Conservation (phyloP, 2,329 filamentous ascomycete genomes). For the Dryadomyces quercivorus region DNA sequence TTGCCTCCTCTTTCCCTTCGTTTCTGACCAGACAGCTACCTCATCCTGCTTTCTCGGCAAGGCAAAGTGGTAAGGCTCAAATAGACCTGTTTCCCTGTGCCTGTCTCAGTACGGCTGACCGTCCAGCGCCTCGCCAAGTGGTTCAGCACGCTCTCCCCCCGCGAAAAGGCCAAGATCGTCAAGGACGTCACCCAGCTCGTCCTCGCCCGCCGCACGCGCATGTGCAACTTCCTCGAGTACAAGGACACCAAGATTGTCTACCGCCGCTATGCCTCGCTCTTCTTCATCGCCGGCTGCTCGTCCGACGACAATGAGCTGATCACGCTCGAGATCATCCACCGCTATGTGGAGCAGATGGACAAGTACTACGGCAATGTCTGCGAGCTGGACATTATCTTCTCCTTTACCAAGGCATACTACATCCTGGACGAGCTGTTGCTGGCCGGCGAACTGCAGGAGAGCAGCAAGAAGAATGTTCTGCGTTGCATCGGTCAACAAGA, state of each 20-base stretch:
- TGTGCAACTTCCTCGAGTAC: conserved; percentile 99
- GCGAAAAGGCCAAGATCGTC: conserved; percentile 99
- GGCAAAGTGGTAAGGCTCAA: conserved; percentile 90
- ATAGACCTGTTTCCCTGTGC: too few relatives aligned
- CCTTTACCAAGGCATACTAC: conserved; percentile 99
- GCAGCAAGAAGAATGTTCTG: conserved; percentile 97
- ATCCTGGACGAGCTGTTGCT: conserved; percentile 93
- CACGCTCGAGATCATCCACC: conserved; percentile 95
- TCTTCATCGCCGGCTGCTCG: conserved; percentile 96
- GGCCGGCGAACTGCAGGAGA: conserved; percentile 95
- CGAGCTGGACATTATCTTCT: conserved; percentile 99
- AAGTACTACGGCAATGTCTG: conserved; percentile 99
- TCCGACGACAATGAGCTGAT: conserved; percentile 98
- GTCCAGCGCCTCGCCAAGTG: conserved; percentile 93
- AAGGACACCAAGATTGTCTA: conserved; percentile 99
- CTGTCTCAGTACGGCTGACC: too few relatives aligned
- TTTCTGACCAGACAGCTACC: conserved; percentile 53
- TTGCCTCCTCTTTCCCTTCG: too few relatives aligned
- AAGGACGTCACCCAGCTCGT: conserved; percentile 98
- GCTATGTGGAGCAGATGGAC: conserved; percentile 99
- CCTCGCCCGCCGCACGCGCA: conserved; percentile 85
- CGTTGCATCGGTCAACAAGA: conserved; percentile 95
- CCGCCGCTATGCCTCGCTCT: conserved; percentile 94
- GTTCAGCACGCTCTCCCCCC: conserved; percentile 96
- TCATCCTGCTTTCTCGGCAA: conserved; percentile 94